Evolutionary conservation across 2,329 filamentous ascomycete genomes (phyloP), one percentile per base, ranked within the genome.

Genomic region (Epichloe coenophiala): DNA sequence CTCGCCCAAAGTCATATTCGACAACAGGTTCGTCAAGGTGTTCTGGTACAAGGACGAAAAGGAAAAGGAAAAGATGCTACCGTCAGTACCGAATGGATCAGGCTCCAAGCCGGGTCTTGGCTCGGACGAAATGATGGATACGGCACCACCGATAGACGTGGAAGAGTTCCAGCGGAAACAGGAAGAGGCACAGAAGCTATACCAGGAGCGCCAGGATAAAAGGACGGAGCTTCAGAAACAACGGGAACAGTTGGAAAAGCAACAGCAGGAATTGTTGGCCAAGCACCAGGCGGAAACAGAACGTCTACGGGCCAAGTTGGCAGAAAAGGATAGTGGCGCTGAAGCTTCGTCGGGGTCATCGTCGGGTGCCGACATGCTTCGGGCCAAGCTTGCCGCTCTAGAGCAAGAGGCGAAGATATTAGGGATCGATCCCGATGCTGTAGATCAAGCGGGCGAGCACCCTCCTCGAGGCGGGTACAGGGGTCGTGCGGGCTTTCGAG

Each of bases 1-100:
- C 45, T 89, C 84, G 86, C 87, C 87, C 0, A 88, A 88, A 60
- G 83, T 82, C 45, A 83, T 93, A 43, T 93, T 91, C 60, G 84
- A 90, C 59, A 93, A 91, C 58, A 75, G 87, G 11, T 93, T 93
- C 58, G 87, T 93, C 46, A 90, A 88, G 59, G 83, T 91, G 0
- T 89, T 84, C 59, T 91, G 86, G 86, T 76, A 80, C 61, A 83
- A 80, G 57, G 74, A 77, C 5, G 73, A 75, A 27, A 65, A 67
- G 15, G 68, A 72, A 17, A 65, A 68, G n/a, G 68, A 72, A 21
- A 47, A 45, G 4, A 13, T 57, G 41, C 60, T 59, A 3, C 53
- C 65, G 12, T 61, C 63, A 2, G 50, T 52, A 55, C 59, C 49
- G 35, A 66, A 65, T 44, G 64, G 61, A 48, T 53, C 56, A 0